Conservation (phyloP, 371 early-diverging fungal genomes). For the Nematocida ironsii region DNA sequence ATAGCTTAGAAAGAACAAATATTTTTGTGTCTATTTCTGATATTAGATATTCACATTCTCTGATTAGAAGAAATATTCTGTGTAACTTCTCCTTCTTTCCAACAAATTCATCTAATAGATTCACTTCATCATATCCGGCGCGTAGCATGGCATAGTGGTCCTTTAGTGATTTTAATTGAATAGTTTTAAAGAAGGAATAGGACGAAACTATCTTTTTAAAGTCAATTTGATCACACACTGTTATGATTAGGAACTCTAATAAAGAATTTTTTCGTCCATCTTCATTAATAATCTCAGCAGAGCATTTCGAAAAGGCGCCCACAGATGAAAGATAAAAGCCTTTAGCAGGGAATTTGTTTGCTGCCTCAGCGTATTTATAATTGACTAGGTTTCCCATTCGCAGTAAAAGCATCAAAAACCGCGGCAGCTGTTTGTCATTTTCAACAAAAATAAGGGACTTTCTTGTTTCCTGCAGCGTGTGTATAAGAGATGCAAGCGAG, state of each 20-base stretch:
- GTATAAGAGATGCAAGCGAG: background rate
- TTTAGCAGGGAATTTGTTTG: background rate
- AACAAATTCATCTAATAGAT: conserved; percentile 7
- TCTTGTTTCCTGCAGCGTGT: background rate
- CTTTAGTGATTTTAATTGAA: conserved; percentile 11
- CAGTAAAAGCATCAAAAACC: conserved; percentile 8
- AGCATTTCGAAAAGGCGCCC: conserved; percentile 11
- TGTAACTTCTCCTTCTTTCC: conserved; percentile 16
- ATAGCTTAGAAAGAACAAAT: conserved; percentile 2
- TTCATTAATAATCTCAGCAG: background rate
- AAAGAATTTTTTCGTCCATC: conserved; percentile 16
- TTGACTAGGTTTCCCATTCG: conserved; percentile 40
- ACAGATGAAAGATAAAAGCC: conserved; percentile 42
- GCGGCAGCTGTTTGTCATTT: conserved; percentile 30
- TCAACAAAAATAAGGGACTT: background rate
- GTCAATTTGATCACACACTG: conserved; percentile 11
- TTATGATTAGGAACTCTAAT: conserved; percentile 32
- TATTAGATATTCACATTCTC: conserved; percentile 2
- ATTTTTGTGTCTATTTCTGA: background rate
- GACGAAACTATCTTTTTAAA: conserved; percentile 11
- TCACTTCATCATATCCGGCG: conserved; percentile 15
- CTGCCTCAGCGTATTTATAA: conserved; percentile 27
- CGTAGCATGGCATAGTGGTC: conserved; percentile 38
- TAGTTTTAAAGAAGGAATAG: conserved; percentile 1
- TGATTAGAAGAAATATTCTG: background rate